These are phyloP conservation scores for Dioscorea dumetorum DNA, from an alignment of 106 monocot species.

Conservation along the genomic window DNA sequence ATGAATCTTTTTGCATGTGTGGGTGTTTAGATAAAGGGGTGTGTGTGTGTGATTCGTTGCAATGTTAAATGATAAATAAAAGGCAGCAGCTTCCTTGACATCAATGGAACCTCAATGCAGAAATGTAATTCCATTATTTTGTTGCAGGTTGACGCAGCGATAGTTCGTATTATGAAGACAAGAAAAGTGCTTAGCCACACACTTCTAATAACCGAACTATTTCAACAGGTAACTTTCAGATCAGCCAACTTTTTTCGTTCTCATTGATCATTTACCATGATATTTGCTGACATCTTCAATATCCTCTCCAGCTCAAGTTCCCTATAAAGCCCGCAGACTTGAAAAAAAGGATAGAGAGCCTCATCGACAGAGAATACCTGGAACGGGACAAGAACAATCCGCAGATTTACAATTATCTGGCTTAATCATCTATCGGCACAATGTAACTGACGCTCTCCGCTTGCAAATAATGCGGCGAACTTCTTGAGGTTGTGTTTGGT, in stretches of 20 bases:
- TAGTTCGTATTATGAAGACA: slow-evolving; percentile 99
- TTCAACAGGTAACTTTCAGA: slow-evolving; percentile 72
- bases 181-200: slow-evolving; percentile 99
- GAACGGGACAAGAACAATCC: slow-evolving; percentile 96
- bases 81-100: too few relatives aligned
- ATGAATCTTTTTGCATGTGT: too few relatives aligned
- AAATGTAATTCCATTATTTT: too few relatives aligned
- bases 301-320: slow-evolving; percentile 77
- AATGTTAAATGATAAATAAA: too few relatives aligned
- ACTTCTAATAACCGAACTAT: slow-evolving; percentile 97
- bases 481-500: neutral
- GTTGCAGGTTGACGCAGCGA: slow-evolving; percentile 93
- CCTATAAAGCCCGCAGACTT: slow-evolving; percentile 94
- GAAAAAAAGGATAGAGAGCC: slow-evolving; percentile 99
- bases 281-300: neutral
- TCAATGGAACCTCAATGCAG: too few relatives aligned
- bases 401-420: slow-evolving; percentile 97
- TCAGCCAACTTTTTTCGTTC: neutral
- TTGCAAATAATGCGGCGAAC: neutral
- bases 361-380: slow-evolving; percentile 94
- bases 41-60: too few relatives aligned
- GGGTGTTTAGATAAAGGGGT: too few relatives aligned
- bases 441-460: neutral
- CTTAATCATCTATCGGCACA: slow-evolving; percentile 23
- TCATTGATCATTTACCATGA: neutral